phyloP scores from a whole-genome alignment of 352 stramenopile species.

The Globisporangium canariense region DNA sequence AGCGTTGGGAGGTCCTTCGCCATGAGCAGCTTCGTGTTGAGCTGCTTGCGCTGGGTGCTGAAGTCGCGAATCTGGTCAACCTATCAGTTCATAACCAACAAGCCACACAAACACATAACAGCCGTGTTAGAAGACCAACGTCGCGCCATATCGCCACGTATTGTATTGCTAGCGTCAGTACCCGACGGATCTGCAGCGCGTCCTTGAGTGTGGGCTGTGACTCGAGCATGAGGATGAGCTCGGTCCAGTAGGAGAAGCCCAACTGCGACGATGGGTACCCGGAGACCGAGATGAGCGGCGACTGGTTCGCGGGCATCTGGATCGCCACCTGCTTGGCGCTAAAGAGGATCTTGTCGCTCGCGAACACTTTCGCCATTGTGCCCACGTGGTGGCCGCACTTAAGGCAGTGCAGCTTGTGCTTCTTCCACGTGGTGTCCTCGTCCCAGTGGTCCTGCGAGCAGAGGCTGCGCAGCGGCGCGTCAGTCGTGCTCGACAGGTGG shows the following conservation, averaged over 20 bases:
- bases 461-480: conserved; percentile 58
- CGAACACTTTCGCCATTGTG: conserved; percentile 54
- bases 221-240: conserved; percentile 74
- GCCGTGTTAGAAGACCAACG: not conserved
- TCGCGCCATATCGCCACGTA: not conserved
- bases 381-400: conserved; percentile 62
- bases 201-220: conserved; percentile 67
- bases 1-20: conserved; percentile 57
- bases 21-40: conserved; percentile 66
- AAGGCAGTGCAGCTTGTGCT: conserved; percentile 65
- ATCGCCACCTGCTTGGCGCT: conserved; percentile 61
- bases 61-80: conserved; percentile 63
- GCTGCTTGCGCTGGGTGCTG: conserved; percentile 38
- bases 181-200: conserved; percentile 54
- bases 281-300: conserved; percentile 65
- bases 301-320: conserved; percentile 68
- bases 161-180: conserved; percentile 10
- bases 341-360: conserved; percentile 72
- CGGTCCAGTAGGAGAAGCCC: conserved; percentile 74
- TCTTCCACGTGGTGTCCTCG: conserved; percentile 44
- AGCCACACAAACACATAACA: not conserved
- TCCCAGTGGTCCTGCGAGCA: conserved; percentile 38
- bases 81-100: conserved; percentile 11
- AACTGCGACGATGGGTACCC: conserved; percentile 73
- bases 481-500: conserved; percentile 64